phyloP scores from a whole-genome alignment of 345 rosid genomes.

The Lepidium aucheri region DNA sequence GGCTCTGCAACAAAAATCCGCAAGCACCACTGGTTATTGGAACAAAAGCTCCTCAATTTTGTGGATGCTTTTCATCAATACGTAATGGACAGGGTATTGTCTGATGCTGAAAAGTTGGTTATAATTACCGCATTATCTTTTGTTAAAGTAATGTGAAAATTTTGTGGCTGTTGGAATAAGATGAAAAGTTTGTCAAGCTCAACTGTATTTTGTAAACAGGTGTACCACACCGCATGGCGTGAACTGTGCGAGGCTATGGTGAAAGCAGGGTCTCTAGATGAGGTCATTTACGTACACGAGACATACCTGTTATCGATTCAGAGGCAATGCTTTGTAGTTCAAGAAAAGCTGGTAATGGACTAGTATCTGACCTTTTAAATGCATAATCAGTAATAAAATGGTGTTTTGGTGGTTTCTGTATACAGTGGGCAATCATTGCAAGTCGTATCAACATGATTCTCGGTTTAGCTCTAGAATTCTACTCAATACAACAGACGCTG shows the following conservation, averaged over 20 bases:
- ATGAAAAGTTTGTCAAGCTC: slow-evolving; percentile 3
- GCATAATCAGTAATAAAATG: neutral
- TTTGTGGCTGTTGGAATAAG: neutral
- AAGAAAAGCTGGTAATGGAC: slow-evolving; percentile 78
- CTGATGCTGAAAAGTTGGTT: slow-evolving; percentile 8
- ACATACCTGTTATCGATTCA: slow-evolving; percentile 86
- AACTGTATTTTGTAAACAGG: slow-evolving; percentile 46
- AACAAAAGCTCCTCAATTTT: slow-evolving; percentile 97
- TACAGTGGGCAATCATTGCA: slow-evolving; percentile 88
- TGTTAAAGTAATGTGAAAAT: neutral
- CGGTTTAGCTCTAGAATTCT: slow-evolving; percentile 84
- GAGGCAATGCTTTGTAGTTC: slow-evolving; percentile 95
- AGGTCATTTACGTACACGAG: slow-evolving; percentile 94
- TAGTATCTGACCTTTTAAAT: slow-evolving; percentile 4
- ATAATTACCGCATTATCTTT: neutral
- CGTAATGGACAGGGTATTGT: slow-evolving; percentile 94
- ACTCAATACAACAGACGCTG: slow-evolving; percentile 77
- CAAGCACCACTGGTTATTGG: slow-evolving; percentile 87
- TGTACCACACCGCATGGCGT: slow-evolving; percentile 94
- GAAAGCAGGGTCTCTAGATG: slow-evolving; percentile 86
- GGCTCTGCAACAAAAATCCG: slow-evolving; percentile 44
- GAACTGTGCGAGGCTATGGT: slow-evolving; percentile 90
- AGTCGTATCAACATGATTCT: slow-evolving; percentile 87
- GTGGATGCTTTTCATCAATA: slow-evolving; percentile 99
- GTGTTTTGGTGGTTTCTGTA: slow-evolving; percentile 10